Evolutionary conservation across 768 basidiomycete genomes (phyloP), one percentile per base, ranked within the genome.

Genomic region (Tremella yokohamensis): DNA sequence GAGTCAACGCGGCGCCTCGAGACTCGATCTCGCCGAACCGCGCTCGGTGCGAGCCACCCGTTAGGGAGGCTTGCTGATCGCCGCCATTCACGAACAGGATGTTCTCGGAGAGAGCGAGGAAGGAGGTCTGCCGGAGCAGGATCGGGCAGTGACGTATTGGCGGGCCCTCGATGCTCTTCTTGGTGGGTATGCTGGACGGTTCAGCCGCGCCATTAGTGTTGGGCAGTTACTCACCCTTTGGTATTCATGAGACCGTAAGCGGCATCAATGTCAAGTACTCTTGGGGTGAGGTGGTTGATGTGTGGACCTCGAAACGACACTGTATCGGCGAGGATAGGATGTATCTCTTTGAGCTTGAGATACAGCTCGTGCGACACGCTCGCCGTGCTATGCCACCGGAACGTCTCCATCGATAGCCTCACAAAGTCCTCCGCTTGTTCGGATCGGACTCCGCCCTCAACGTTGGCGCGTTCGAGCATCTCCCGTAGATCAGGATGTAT

Each of bases 21-120:
- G 64, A 64, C 49, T 75, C 73, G 52, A 75, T 72, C 60, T 75
- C 73, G 1, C 73, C 73, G 53, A 75, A 75, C 7, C 73, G 56
- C 0, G 70, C 73, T 29, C 64, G 60, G 47, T 75, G 73, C 22
- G 54, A 55, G 2, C 67, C 60, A 25, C 26, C 40, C 48, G 29
- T 38, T 40, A 42, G 29, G 29, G 29, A 34, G 29, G 4, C 6
- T 34, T 34, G 37, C 54, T 61, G 44, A 49, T 48, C 39, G 49
- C 29, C 40, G 22, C 47, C 50, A 29, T 54, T 57, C 16, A 63
- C 25, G 44, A 75, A 75, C 6, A 58, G 55, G 45, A 75, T 67
- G 25, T 59, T 62, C 52, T 75, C 73, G 7, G 65, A 61, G 9
- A 72, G 57, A 16, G 73, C 70, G 24, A 65, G 65, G 52, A 75